These are phyloP conservation scores for Pinus taeda DNA, from an alignment of 75 land plant species.

Conservation along the genomic window DNA sequence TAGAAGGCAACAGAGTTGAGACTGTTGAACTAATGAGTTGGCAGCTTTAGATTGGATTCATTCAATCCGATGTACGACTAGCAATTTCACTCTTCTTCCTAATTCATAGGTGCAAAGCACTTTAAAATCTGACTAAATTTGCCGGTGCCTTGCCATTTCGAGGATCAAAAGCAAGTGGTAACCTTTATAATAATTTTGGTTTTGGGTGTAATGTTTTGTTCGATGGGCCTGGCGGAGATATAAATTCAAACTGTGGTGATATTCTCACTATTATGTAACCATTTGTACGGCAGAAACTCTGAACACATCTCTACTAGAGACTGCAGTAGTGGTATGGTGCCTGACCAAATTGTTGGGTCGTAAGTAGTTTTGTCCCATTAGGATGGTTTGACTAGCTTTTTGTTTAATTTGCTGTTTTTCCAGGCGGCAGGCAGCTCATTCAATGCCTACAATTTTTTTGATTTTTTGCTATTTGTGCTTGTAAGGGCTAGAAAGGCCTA, in stretches of 20 bases:
- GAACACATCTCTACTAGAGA: background rate
- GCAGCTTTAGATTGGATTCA: conserved; percentile 10
- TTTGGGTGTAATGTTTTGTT: conserved; percentile 32
- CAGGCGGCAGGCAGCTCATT: background rate
- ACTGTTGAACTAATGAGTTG: conserved; percentile 18
- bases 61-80: conserved; percentile 28
- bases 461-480: conserved; percentile 2
- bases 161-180: conserved; percentile 33
- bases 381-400: conserved; percentile 3
- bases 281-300: background rate
- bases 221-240: conserved; percentile 34
- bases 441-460: background rate
- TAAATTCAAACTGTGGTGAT: conserved; percentile 25
- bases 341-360: conserved; percentile 8
- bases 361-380: background rate
- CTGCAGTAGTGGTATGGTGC: background rate
- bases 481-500: conserved; percentile 11
- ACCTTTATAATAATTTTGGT: conserved; percentile 8
- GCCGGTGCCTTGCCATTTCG: conserved; percentile 28
- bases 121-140: conserved; percentile 15
- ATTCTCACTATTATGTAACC: background rate
- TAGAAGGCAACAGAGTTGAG: conserved; percentile 11
- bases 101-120: conserved; percentile 29
- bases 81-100: conserved; percentile 18
- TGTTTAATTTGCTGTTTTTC: conserved; percentile 7